A percentile compares a stretch with the other conserved stretches of the same genome.
Evolutionary conservation across 768 basidiomycete genomes (phyloP).

Genomic region (Russula ochroleuca): DNA sequence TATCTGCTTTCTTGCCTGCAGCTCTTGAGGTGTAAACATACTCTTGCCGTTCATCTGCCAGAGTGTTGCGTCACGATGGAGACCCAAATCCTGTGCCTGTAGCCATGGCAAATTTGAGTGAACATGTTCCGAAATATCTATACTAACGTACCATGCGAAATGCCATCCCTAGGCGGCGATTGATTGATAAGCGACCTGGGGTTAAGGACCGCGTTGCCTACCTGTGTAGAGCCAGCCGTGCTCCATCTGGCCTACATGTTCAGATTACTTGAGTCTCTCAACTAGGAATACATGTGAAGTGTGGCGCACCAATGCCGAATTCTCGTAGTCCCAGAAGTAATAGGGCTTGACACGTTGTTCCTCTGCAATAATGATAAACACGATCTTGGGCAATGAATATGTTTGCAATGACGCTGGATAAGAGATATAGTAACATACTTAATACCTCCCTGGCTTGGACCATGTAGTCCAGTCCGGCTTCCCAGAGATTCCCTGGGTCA

Average conservation of each 20-base stretch:
- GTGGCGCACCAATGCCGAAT: constrained; percentile 66
- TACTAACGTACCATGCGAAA: constrained; percentile 57
- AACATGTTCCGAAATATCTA: constrained; percentile 3
- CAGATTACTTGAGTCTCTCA: background rate
- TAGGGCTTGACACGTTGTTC: constrained; percentile 76
- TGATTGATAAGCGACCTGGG: background rate
- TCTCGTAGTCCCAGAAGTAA: constrained; percentile 78
- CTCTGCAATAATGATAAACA: constrained; percentile 61
- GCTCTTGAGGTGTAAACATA: constrained; percentile 59
- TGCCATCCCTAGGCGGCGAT: constrained; percentile 52
- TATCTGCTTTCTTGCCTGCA: constrained; percentile 66
- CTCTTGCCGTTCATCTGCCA: constrained; percentile 63
- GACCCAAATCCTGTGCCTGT: constrained; percentile 74
- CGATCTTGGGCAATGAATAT: constrained; percentile 40
- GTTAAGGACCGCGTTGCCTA: constrained; percentile 29
- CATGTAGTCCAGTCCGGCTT: constrained; percentile 62
- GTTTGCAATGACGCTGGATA: background rate
- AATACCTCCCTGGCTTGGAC: constrained; percentile 58
- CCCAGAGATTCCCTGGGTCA: constrained; percentile 57
- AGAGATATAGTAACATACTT: constrained; percentile 40
- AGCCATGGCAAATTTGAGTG: constrained; percentile 6
- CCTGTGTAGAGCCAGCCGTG: constrained; percentile 84
- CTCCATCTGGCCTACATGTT: constrained; percentile 54
- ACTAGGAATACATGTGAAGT: background rate
- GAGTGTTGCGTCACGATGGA: constrained; percentile 71